Evolutionary conservation across 2,329 filamentous ascomycete genomes (phyloP), one percentile per base, ranked within the genome.

Genomic region (Dactylonectria macrodidyma): DNA sequence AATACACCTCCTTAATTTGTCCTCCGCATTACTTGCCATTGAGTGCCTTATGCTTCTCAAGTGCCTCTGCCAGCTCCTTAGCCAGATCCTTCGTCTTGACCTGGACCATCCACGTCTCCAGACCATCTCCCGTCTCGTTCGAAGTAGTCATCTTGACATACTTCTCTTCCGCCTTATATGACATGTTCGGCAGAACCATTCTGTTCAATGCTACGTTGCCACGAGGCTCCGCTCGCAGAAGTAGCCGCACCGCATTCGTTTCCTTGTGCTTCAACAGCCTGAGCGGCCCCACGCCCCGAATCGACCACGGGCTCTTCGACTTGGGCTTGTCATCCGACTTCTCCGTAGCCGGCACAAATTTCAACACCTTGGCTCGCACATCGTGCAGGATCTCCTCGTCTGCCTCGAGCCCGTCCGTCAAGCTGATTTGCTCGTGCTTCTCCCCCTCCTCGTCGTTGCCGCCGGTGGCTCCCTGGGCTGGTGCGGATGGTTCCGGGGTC

Each of bases 141-240:
- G 89, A 86, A 5, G 88, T 86, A 11, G 84, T 84, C 65, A 92
- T 73, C 77, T 88, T 90, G 66, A 92, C 82, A 66, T 88, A 90
- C 80, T 91, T 92, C 11, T 84, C 83, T 33, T 87, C 85, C 7
- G 86, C 82, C 75, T 88, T 88, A 82, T 95, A 95, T 5, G 84
- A 84, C 59, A 90, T 81, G n/a, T 86, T 83, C 2, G 89, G 83
- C 38, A 93, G 80, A 56, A 95, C 80, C 22, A 85, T 80, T 73
- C 91, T 89, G 81, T 97, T 97, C 75, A 97, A 83, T 3, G 92
- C 87, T 54, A 95, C 84, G 46, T 92, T 88, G 16, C 94, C 94
- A 69, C 90, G 88, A 0, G 93, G 93, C 71, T 95, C 92, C n/a
- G 89, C 89, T 57, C 94, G 90, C 69, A 95, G 82, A 22, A 97